Conservation (phyloP, 2,329 filamentous ascomycete species). For the Penicillium carneum region DNA sequence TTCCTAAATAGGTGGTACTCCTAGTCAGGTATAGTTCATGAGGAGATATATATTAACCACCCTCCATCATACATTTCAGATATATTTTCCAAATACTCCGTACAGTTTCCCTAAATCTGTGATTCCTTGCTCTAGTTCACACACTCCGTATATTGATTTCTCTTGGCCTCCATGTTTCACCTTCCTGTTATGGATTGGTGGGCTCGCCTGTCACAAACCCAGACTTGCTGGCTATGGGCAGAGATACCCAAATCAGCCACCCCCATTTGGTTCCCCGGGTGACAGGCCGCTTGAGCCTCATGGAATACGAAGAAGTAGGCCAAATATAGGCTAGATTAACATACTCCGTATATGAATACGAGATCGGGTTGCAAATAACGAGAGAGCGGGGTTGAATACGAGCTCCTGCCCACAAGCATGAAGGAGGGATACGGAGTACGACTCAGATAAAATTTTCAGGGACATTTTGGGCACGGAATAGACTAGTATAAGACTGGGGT, state of each 20-base stretch:
- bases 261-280: background rate
- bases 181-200: too few relatives aligned
- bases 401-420: background rate
- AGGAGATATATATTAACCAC: background rate
- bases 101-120: background rate
- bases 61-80: background rate
- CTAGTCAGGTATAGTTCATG: background rate
- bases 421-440: background rate
- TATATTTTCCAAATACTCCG: background rate
- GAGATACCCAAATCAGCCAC: background rate
- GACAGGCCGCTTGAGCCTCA: background rate
- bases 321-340: background rate
- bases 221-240: background rate
- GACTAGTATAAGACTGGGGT: background rate
- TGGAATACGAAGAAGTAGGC: background rate
- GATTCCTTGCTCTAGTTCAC: background rate
- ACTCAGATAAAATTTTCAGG: too few relatives aligned
- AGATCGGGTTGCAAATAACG: background rate
- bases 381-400: background rate
- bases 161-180: too few relatives aligned
- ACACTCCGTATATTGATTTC: too few relatives aligned
- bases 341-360: background rate
- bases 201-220: background rate
- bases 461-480: too few relatives aligned
- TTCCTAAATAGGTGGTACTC: background rate